A percentile compares a stretch with the other conserved stretches of the same genome.
phyloP scores from a whole-genome alignment of 2,329 filamentous ascomycete genomes.

The Colletotrichum lentis region DNA sequence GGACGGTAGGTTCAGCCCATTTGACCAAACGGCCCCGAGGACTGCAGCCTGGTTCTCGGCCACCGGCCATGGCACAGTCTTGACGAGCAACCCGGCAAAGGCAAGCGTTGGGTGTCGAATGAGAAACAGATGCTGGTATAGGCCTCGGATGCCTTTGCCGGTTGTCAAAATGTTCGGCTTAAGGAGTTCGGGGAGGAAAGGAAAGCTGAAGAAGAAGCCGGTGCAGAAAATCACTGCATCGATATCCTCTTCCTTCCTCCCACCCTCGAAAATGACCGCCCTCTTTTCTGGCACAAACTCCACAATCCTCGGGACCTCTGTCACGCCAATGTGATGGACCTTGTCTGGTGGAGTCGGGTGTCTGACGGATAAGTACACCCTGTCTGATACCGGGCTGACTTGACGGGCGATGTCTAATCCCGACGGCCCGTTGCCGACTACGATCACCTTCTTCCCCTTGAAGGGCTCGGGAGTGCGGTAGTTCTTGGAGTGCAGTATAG shows the following conservation, averaged over 20 bases:
- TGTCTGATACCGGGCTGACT: slow-evolving; percentile 66
- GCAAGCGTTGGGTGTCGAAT: slow-evolving; percentile 78
- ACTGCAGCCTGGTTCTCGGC: slow-evolving; percentile 81
- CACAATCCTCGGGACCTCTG: slow-evolving; percentile 66
- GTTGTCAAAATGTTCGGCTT: slow-evolving; percentile 66
- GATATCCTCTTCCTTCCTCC: slow-evolving; percentile 66
- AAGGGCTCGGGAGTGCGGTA: slow-evolving; percentile 75
- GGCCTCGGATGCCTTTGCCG: slow-evolving; percentile 73
- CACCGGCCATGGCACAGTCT: slow-evolving; percentile 87
- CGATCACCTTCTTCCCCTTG: slow-evolving; percentile 74
- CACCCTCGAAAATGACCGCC: slow-evolving; percentile 72
- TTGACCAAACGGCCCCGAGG: slow-evolving; percentile 79
- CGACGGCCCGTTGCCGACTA: slow-evolving; percentile 86
- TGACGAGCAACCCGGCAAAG: slow-evolving; percentile 79
- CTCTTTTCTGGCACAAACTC: slow-evolving; percentile 62
- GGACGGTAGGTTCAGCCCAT: slow-evolving; percentile 71
- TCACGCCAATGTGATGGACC: slow-evolving; percentile 56
- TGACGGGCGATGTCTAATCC: slow-evolving; percentile 85
- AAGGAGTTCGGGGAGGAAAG: slow-evolving; percentile 62
- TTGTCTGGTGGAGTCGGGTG: slow-evolving; percentile 57
- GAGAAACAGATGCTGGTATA: slow-evolving; percentile 84
- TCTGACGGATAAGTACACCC: slow-evolving; percentile 71
- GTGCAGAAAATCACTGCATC: slow-evolving; percentile 82
- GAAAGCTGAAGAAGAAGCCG: slow-evolving; percentile 80
- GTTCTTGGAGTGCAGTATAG: slow-evolving; percentile 79